Conservation (phyloP, 371 early-diverging fungal species). For the Pancytospora philotis region DNA sequence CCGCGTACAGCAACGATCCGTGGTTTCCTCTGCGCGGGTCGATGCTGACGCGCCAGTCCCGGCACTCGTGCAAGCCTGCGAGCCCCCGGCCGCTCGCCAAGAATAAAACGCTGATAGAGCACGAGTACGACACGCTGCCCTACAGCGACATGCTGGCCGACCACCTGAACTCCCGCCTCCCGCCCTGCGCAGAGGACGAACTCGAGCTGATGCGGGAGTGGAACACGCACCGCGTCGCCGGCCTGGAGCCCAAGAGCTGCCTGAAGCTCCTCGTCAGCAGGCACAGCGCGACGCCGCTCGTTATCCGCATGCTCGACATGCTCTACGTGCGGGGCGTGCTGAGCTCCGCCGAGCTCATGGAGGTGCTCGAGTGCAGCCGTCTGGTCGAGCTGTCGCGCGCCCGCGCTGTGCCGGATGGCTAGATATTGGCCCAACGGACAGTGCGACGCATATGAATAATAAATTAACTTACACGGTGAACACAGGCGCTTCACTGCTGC, state of each 20-base stretch:
- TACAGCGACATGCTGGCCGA: neutral
- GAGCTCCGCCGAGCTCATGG: neutral
- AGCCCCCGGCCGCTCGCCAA: neutral
- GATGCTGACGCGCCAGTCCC: neutral
- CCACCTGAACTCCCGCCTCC: neutral
- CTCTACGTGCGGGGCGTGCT: slow-evolving; percentile 1
- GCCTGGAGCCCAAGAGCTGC: neutral
- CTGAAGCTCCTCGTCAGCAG: neutral
- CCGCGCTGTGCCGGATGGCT: neutral
- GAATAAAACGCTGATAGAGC: slow-evolving; percentile 6
- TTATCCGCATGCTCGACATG: slow-evolving; percentile 2
- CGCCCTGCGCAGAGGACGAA: neutral
- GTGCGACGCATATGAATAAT: neutral
- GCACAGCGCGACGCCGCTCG: neutral
- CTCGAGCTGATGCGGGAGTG: slow-evolving; percentile 8
- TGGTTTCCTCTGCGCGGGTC: neutral
- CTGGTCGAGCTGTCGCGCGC: neutral
- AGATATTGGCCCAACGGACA: neutral
- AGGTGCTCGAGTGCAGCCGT: neutral
- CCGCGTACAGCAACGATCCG: too few species aligned
- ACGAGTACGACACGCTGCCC: neutral
- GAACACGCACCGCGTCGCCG: slow-evolving; percentile 7
- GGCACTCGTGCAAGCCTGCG: neutral
- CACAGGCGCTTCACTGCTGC: neutral
- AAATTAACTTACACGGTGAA: neutral